Base-by-base conservation (phyloP, 371 early-diverging fungal genomes). In the Mortierella sp. region DNA sequence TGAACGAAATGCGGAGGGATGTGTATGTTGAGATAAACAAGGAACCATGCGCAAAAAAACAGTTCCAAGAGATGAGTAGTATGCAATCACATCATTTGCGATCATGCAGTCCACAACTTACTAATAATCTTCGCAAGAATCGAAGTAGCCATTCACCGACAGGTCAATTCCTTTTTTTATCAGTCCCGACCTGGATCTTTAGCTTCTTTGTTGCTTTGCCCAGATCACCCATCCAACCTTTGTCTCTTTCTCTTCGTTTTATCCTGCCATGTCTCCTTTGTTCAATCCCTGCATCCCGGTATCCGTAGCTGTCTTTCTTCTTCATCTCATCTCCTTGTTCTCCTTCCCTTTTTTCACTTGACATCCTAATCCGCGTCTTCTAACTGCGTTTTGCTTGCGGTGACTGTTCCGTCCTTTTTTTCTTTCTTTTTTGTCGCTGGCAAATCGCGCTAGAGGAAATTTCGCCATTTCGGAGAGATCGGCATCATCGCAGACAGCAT, bases 51-150 rank as follows among this genome's bases (percentile, higher is more conserved):
- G n/a, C n/a, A n/a, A n/a, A n/a, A n/a, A n/a, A n/a, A n/a, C n/a
- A n/a, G n/a, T n/a, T n/a, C n/a, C n/a, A n/a, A n/a, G n/a, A n/a
- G n/a, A n/a, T n/a, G n/a, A n/a, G n/a, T n/a, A n/a, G n/a, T n/a
- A 37, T 26, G 11, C 58, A 58, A 69, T 52, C 70, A 52, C 52
- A 69, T 55, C 70, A 69, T 69, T 69, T 69, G 55, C 52, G 47
- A 47, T 47, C 67, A 66, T 47, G 68, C 61, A 61, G 48, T n/a
- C n/a, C n/a, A n/a, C n/a, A n/a, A n/a, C n/a, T n/a, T n/a, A n/a
- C n/a, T n/a, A n/a, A n/a, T n/a, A n/a, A n/a, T n/a, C n/a, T n/a
- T n/a, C n/a, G n/a, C n/a, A n/a, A n/a, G n/a, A n/a, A n/a, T n/a
- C n/a, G n/a, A n/a, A n/a, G n/a, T n/a, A n/a, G n/a, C n/a, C n/a